Evolutionary conservation across 345 rosid species (phyloP).

Genomic region (Gossypium longicalyx): DNA sequence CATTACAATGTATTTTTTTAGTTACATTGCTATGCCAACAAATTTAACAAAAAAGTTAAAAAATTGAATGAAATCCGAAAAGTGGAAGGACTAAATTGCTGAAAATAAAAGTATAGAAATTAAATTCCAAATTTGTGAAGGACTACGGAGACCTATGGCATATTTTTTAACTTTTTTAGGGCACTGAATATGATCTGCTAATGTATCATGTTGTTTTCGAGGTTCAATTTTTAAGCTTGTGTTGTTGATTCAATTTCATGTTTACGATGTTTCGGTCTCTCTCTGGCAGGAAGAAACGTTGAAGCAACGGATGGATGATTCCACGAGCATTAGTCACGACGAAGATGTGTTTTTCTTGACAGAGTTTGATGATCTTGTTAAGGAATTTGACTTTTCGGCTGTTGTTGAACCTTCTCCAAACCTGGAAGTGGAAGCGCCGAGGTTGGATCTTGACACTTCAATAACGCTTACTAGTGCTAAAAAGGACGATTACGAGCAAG

Average conservation of each 20-base stretch:
- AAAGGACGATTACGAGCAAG: constrained; percentile 48
- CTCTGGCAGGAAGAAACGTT: constrained; percentile 28
- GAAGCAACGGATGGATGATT: too few species aligned
- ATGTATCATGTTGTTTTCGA: neutral
- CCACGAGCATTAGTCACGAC: constrained; percentile 30
- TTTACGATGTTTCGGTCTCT: neutral
- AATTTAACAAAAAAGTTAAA: too few species aligned
- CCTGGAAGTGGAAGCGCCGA: constrained; percentile 32
- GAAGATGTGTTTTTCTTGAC: constrained; percentile 52
- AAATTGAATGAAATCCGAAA: too few species aligned
- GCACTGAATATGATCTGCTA: neutral
- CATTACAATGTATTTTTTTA: too few species aligned
- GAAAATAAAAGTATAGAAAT: too few species aligned
- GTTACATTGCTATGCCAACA: too few species aligned
- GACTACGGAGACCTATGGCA: too few species aligned
- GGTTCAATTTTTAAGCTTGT: neutral
- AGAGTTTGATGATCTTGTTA: constrained; percentile 45
- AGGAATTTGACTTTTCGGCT: constrained; percentile 37
- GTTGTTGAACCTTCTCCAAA: constrained; percentile 22
- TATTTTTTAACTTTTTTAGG: neutral
- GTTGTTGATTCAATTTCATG: too few species aligned
- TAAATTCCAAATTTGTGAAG: too few species aligned
- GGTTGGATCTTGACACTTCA: constrained; percentile 34
- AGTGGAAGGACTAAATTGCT: too few species aligned
- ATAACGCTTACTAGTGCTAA: constrained; percentile 34